Evolutionary conservation across 371 early-diverging fungal species (phyloP), one percentile per base, ranked within the genome.

Genomic region (Apophysomyces ossiformis): DNA sequence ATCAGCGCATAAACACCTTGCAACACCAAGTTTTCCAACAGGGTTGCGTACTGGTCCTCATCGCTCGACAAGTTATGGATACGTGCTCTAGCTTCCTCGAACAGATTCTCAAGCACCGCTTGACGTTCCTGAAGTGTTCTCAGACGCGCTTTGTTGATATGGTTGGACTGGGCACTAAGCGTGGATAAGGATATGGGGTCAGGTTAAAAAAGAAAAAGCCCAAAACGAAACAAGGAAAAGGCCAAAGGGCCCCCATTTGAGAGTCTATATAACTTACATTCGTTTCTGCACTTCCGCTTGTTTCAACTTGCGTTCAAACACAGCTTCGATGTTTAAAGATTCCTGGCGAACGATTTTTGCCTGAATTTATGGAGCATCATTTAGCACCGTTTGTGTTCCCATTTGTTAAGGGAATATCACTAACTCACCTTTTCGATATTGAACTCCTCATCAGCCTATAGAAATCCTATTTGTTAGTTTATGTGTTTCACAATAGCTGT

Each of bases 371-470:
- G n/a, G 9, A 21, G 11, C 0, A 15, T 18, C 21, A 21, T 7
- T 45, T 5, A 45, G 46, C 8, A 50, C 9, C 18, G 54, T 21
- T 21, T 32, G 7, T 21, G 21, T 11, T 50, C 26, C 21, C 21
- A 7, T 50, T n/a, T 50, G 8, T 50, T 50, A 63, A 13, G 43
- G 47, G 35, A 1, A 1, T 4, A 37, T 12, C 15, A 18, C 15
- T 26, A 36, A 36, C 12, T 65, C 82, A 93, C 94, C 90, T 96
- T 96, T 82, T 98, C 98, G 83, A 98, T 98, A 81, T 97, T 97
- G 89, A 97, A 97, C 73, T 98, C 99, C 75, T 98, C 99, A 81
- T 96, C 95, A 57, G 98, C 99, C 90, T 90, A 73, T 26, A 44
- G 35, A 43, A 4, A 39, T 41, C 16, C 12, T 43, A 6, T 21